phyloP scores from a whole-genome alignment of 83 land plant species.

The Diphasiastrum complanatum region DNA sequence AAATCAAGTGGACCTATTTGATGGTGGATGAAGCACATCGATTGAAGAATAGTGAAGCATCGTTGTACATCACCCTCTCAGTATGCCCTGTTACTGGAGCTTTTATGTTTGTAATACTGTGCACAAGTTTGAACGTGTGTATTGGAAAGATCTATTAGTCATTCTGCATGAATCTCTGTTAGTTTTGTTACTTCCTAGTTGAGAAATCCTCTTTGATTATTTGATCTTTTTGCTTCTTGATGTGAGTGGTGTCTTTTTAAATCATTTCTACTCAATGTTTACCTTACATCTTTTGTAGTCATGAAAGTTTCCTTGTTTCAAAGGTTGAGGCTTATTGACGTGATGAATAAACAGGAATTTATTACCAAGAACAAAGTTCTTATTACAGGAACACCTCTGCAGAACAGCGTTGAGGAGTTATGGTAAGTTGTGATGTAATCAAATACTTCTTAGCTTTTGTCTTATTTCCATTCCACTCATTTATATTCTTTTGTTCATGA shows the following conservation, averaged over 20 bases:
- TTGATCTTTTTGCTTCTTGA: background rate
- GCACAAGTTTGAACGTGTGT: too few relatives aligned
- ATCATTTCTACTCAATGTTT: too few relatives aligned
- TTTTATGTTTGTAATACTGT: too few relatives aligned
- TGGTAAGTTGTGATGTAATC: constrained; percentile 52
- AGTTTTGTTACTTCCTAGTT: background rate
- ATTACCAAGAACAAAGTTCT: constrained; percentile 94
- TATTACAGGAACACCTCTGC: constrained; percentile 95
- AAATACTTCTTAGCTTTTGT: background rate
- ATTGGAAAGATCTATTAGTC: too few relatives aligned
- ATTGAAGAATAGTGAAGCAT: constrained; percentile 92
- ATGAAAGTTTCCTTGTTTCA: background rate
- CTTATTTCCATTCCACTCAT: background rate
- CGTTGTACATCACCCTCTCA: constrained; percentile 68
- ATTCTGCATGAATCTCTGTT: constrained; percentile 2
- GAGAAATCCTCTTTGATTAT: too few relatives aligned
- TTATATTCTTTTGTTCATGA: background rate
- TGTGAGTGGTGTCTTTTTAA: too few relatives aligned
- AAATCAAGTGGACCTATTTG: constrained; percentile 85
- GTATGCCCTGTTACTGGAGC: constrained; percentile 37
- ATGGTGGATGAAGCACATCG: constrained; percentile 99
- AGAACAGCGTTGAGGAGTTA: constrained; percentile 98
- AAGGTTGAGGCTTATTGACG: constrained; percentile 2
- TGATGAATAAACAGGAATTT: constrained; percentile 61
- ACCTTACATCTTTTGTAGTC: background rate